A percentile compares a stretch with the other conserved stretches of the same genome.
phyloP scores from a whole-genome alignment of 257 asterid species.

The Henckelia pumila region DNA sequence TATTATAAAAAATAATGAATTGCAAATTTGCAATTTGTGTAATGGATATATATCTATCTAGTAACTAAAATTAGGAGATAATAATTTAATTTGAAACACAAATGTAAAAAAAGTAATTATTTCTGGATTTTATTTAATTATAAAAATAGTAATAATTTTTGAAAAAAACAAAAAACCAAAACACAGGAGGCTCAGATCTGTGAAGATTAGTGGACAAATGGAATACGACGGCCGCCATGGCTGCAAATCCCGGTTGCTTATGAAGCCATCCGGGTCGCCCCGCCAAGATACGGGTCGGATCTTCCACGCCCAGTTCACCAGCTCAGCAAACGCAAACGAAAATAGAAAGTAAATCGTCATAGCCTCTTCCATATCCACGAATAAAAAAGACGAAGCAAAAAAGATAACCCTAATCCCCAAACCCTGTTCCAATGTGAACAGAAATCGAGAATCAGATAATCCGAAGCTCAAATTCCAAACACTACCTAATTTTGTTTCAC shows the following conservation, averaged over 20 bases:
- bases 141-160: no score
- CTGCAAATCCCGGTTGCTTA: slow-evolving; percentile 20
- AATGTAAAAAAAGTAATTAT: no score
- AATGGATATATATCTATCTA: no score
- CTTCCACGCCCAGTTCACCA: slow-evolving; percentile 15
- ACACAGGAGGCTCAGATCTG: slow-evolving; percentile 23
- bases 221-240: slow-evolving; percentile 23
- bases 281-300: slow-evolving; percentile 23
- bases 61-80: no score
- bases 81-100: no score
- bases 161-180: no score
- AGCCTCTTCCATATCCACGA: not conserved
- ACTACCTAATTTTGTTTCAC: not conserved
- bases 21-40: no score
- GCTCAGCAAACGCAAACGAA: not conserved
- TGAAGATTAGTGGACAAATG: slow-evolving; percentile 11
- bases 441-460: not conserved
- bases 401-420: not conserved
- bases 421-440: not conserved
- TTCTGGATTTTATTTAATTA: no score
- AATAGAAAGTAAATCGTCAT: slow-evolving; percentile 15
- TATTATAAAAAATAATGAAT: no score
- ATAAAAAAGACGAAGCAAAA: no score
- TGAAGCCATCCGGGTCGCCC: slow-evolving; percentile 21
- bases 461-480: not conserved